These are phyloP conservation scores for Esteya vermicola DNA, from an alignment of 2,329 filamentous ascomycete species.

Conservation along the genomic window DNA sequence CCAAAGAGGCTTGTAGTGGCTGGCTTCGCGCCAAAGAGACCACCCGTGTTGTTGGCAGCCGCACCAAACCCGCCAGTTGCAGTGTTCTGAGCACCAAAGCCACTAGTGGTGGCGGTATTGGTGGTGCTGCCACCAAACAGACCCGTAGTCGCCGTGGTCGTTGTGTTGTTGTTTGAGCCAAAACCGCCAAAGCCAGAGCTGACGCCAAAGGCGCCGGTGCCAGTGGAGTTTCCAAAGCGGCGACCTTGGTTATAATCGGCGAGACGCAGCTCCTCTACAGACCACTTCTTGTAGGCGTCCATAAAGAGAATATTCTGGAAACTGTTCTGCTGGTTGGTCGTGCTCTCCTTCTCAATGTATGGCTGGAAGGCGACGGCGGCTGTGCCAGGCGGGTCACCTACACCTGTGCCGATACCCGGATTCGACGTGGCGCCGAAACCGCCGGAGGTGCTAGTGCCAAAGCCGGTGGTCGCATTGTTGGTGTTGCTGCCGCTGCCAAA, in stretches of 20 bases:
- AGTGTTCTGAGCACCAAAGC: slow-evolving; percentile 21
- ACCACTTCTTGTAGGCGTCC: slow-evolving; percentile 76
- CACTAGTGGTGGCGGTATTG: slow-evolving; percentile 15
- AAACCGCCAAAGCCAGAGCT: slow-evolving; percentile 37
- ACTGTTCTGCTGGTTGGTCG: slow-evolving; percentile 35
- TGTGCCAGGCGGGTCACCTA: slow-evolving; percentile 54
- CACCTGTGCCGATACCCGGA: slow-evolving; percentile 34
- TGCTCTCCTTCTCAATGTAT: slow-evolving; percentile 58
- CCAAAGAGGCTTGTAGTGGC: slow-evolving; percentile 19
- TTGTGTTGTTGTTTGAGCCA: slow-evolving; percentile 19
- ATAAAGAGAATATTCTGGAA: slow-evolving; percentile 73
- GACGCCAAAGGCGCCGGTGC: slow-evolving; percentile 73
- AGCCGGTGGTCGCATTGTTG: slow-evolving; percentile 23
- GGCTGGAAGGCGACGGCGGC: slow-evolving; percentile 54
- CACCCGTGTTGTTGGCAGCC: slow-evolving; percentile 15
- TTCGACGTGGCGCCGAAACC: slow-evolving; percentile 22
- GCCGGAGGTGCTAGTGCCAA: slow-evolving; percentile 19
- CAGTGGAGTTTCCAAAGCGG: slow-evolving; percentile 67
- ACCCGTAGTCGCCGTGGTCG: slow-evolving; percentile 20
- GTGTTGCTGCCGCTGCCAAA: slow-evolving; percentile 28
- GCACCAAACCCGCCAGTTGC: slow-evolving; percentile 1
- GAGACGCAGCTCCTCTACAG: slow-evolving; percentile 68
- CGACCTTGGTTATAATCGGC: slow-evolving; percentile 83
- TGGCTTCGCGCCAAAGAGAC: slow-evolving; percentile 22
- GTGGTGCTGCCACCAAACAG: slow-evolving; percentile 24